These are phyloP conservation scores for maize (Zea mays) DNA, from an alignment of 176 grass and related monocot genomes.

Conservation along the genomic window DNA sequence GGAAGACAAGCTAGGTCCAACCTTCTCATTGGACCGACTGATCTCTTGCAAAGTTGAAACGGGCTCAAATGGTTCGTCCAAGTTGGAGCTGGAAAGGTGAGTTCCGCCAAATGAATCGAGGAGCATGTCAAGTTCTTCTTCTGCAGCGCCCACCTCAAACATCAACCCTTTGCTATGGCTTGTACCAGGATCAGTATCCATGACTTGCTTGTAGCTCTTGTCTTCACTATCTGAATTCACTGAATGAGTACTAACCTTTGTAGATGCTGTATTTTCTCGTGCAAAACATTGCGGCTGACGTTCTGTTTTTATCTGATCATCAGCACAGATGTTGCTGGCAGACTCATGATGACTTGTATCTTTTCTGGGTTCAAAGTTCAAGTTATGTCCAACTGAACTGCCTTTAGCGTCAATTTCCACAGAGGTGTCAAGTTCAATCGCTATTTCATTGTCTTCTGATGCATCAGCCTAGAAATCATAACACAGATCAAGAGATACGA, in stretches of 20 bases:
- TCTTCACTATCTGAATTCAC: conserved; percentile 25
- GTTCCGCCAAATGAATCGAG: conserved; percentile 56
- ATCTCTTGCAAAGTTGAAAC: conserved; percentile 5
- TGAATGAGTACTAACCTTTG: not conserved
- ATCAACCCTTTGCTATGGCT: conserved; percentile 11
- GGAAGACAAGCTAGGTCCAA: conserved; percentile 6
- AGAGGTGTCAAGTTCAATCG: conserved; percentile 25
- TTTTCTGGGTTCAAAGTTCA: conserved; percentile 9
- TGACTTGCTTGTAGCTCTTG: conserved; percentile 5
- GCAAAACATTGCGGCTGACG: conserved; percentile 30
- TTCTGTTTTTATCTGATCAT: conserved; percentile 15
- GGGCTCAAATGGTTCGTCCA: conserved; percentile 19
- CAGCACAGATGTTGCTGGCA: conserved; percentile 7
- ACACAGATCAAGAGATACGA: conserved; percentile 7
- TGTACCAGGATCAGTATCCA: conserved; percentile 18
- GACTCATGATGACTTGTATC: conserved; percentile 18
- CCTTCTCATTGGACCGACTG: conserved; percentile 11
- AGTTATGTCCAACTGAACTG: conserved; percentile 21
- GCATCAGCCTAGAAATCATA: conserved; percentile 30
- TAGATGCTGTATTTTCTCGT: conserved; percentile 5
- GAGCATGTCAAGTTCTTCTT: conserved; percentile 72
- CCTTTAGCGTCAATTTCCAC: conserved; percentile 35
- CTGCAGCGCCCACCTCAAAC: conserved; percentile 48
- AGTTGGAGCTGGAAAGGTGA: conserved; percentile 48
- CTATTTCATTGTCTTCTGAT: conserved; percentile 35